Evolutionary conservation across 129 eudicot genomes (phyloP).

Genomic region (Centrapalus pauciflorus): DNA sequence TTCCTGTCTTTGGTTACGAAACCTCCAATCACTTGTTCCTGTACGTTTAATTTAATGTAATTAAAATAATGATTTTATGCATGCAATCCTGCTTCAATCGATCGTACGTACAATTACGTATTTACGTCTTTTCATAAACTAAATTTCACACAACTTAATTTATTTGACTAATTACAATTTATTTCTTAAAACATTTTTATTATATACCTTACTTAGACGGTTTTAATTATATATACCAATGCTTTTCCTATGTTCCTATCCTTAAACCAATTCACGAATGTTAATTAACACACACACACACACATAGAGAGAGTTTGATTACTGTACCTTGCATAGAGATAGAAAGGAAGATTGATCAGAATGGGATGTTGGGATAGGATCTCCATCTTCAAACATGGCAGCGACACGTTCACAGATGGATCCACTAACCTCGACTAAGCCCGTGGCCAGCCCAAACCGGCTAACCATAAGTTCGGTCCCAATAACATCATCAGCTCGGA

Average conservation of each 20-base stretch:
- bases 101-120: too few relatives aligned
- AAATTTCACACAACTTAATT: too few relatives aligned
- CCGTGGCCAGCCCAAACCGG: conserved; percentile 64
- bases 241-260: too few relatives aligned
- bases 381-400: conserved; percentile 35
- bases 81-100: too few relatives aligned
- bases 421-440: conserved; percentile 33
- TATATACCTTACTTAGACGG: too few relatives aligned
- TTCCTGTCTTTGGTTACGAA: conserved; percentile 14
- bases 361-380: conserved; percentile 35
- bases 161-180: too few relatives aligned
- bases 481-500: conserved; percentile 62
- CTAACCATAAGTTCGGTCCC: conserved; percentile 62
- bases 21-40: conserved; percentile 59
- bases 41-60: too few relatives aligned
- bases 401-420: conserved; percentile 31
- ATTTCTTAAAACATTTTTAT: too few relatives aligned
- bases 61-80: too few relatives aligned
- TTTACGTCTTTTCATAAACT: too few relatives aligned
- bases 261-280: too few relatives aligned
- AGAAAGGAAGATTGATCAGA: conserved; percentile 36
- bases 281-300: not conserved
- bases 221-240: too few relatives aligned
- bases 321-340: conserved; percentile 59
- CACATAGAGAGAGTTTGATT: not conserved